phyloP scores from a whole-genome alignment of 164 flowering plant genomes.

The Brasenia schreberi region DNA sequence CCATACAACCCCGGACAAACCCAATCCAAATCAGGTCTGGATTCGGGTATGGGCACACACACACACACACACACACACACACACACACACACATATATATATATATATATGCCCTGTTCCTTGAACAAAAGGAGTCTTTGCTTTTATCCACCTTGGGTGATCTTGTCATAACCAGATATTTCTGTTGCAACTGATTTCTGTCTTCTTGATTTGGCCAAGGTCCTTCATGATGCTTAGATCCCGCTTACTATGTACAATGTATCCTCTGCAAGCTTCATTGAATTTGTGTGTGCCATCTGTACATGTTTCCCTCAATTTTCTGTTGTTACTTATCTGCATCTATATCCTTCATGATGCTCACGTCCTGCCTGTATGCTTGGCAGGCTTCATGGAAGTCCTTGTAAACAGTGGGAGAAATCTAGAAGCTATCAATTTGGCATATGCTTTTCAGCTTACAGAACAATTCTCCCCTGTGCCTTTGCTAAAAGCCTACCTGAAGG shows the following conservation, averaged over 20 bases:
- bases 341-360: not conserved
- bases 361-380: constrained; percentile 1
- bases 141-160: too few relatives aligned
- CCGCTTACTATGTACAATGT: not conserved
- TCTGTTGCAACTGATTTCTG: not conserved
- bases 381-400: constrained; percentile 82
- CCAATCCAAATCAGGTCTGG: too few relatives aligned
- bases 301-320: not conserved
- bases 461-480: constrained; percentile 65
- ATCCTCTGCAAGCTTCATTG: not conserved
- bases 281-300: not conserved
- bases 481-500: constrained; percentile 70
- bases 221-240: not conserved
- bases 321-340: not conserved
- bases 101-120: too few relatives aligned
- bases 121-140: too few relatives aligned
- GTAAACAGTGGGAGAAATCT: constrained; percentile 75
- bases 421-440: constrained; percentile 89
- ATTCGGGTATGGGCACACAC: too few relatives aligned
- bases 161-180: not conserved
- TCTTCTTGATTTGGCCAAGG: not conserved
- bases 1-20: too few relatives aligned
- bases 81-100: too few relatives aligned
- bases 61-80: too few relatives aligned
- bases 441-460: constrained; percentile 73